These are phyloP conservation scores for Jasminum sambac DNA, from an alignment of 257 asterid genomes.

Conservation along the genomic window DNA sequence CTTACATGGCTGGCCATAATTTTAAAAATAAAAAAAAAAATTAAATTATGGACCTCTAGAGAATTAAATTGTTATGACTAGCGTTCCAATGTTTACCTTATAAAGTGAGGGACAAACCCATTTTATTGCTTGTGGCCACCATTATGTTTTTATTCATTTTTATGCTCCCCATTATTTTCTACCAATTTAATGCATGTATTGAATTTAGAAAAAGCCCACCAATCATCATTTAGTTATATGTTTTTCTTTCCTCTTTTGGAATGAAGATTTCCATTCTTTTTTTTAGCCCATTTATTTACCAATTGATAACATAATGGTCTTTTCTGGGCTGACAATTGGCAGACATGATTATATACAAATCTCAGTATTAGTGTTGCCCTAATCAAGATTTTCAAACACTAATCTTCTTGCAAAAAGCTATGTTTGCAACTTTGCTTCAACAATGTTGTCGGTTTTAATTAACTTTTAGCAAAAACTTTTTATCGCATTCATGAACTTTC, in stretches of 20 bases:
- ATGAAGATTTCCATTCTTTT: neutral
- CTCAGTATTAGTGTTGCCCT: slow-evolving; percentile 15
- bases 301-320: too few species aligned
- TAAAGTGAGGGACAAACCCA: slow-evolving; percentile 63
- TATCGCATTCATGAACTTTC: too few species aligned
- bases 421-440: neutral
- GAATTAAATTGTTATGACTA: slow-evolving; percentile 15
- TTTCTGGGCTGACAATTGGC: too few species aligned
- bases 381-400: slow-evolving; percentile 18
- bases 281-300: slow-evolving; percentile 22
- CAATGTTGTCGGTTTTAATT: slow-evolving; percentile 22
- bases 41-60: slow-evolving; percentile 23
- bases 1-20: slow-evolving; percentile 38
- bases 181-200: neutral
- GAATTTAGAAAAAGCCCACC: slow-evolving; percentile 7
- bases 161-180: neutral
- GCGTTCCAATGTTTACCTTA: slow-evolving; percentile 42
- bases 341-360: slow-evolving; percentile 26
- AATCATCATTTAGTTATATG: slow-evolving; percentile 10
- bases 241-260: slow-evolving; percentile 42
- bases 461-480: too few species aligned
- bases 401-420: slow-evolving; percentile 26
- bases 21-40: neutral
- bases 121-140: slow-evolving; percentile 32
- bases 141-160: slow-evolving; percentile 28